phyloP scores from a whole-genome alignment of 768 basidiomycete species.

The Boletellus sp. region DNA sequence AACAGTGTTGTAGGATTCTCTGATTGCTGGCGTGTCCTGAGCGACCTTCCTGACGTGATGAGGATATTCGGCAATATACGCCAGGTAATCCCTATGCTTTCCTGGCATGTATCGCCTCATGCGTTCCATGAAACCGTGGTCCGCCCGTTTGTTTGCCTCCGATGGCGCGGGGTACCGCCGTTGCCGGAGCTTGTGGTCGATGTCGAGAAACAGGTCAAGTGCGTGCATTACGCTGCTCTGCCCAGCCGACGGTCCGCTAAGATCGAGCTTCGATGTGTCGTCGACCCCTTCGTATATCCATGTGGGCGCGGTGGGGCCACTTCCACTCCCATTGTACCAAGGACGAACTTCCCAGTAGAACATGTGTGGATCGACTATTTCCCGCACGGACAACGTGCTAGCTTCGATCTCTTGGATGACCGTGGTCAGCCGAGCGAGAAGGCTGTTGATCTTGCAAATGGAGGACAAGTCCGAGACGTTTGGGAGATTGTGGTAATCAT shows the following conservation, averaged over 20 bases:
- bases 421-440: constrained; percentile 62
- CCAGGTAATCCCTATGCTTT: constrained; percentile 81
- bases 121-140: constrained; percentile 81
- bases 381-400: constrained; percentile 65
- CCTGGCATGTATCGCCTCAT: constrained; percentile 97
- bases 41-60: constrained; percentile 65
- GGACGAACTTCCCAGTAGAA: constrained; percentile 91
- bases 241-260: constrained; percentile 89
- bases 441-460: constrained; percentile 64
- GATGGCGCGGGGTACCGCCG: constrained; percentile 68
- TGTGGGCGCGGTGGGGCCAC: constrained; percentile 43
- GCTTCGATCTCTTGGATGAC: constrained; percentile 74
- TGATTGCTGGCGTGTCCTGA: constrained; percentile 51
- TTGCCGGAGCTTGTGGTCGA: constrained; percentile 80
- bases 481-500: constrained; percentile 78
- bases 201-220: constrained; percentile 80
- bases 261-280: constrained; percentile 53
- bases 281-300: constrained; percentile 83
- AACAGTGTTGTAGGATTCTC: constrained; percentile 75
- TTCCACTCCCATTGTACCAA: constrained; percentile 85
- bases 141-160: constrained; percentile 59
- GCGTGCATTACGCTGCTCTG: constrained; percentile 91
- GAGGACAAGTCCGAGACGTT: constrained; percentile 60
- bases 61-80: constrained; percentile 55
- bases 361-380: constrained; percentile 72